Evolutionary conservation across 106 monocot species (phyloP).

Genomic region (Dendrobium huoshanense): DNA sequence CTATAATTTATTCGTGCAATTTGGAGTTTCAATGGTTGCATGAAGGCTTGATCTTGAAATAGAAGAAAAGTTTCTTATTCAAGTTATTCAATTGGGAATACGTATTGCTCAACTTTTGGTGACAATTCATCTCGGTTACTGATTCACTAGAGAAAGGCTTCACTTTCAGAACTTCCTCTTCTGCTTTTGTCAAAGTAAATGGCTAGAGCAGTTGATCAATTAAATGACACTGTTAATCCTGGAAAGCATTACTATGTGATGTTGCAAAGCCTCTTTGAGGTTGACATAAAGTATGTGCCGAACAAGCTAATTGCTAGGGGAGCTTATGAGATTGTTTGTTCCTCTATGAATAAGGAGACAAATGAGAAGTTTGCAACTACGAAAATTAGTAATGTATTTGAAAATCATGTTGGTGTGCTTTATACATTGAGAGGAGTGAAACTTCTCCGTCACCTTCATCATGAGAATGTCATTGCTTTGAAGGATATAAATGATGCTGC

Average conservation of each 20-base stretch:
- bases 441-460: constrained; percentile 48
- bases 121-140: neutral
- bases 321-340: constrained; percentile 70
- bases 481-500: constrained; percentile 62
- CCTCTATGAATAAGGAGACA: constrained; percentile 52
- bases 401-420: constrained; percentile 54
- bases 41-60: neutral
- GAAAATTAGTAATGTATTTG: constrained; percentile 61
- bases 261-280: constrained; percentile 67
- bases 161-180: neutral
- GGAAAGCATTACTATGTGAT: constrained; percentile 59
- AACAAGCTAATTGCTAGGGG: constrained; percentile 66
- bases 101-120: neutral
- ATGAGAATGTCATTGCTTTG: constrained; percentile 62
- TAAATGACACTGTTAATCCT: constrained; percentile 36
- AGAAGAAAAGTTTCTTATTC: neutral
- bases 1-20: neutral
- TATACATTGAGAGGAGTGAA: constrained; percentile 52
- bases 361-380: constrained; percentile 65
- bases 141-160: neutral
- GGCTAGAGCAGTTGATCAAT: constrained; percentile 48
- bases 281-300: constrained; percentile 61
- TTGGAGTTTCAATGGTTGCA: neutral
- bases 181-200: constrained; percentile 9
- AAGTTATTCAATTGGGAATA: neutral